Conservation (phyloP, 179 eudicot species). For the Spergularia azorica region DNA sequence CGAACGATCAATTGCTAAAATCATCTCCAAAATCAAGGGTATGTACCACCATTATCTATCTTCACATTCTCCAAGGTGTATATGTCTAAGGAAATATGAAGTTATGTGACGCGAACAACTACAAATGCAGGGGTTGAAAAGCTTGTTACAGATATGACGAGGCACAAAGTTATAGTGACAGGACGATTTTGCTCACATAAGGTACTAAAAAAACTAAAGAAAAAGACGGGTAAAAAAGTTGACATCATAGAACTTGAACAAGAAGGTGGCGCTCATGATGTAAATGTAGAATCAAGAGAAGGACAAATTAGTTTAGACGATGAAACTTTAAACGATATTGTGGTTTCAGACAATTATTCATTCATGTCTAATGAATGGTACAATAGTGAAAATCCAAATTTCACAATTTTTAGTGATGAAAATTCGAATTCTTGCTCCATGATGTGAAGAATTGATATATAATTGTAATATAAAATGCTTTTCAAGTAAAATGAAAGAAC, state of each 20-base stretch:
- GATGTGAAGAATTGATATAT: slow-evolving; percentile 36
- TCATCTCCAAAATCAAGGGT: slow-evolving; percentile 71
- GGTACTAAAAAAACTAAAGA: slow-evolving; percentile 56
- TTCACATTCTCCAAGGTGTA: not conserved
- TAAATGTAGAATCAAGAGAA: not conserved
- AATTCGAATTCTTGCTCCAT: slow-evolving; percentile 61
- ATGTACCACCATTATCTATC: not conserved
- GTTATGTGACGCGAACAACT: not conserved
- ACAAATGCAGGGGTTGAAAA: slow-evolving; percentile 56
- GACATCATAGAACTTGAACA: slow-evolving; percentile 33
- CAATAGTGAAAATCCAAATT: slow-evolving; percentile 24
- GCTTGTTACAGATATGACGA: slow-evolving; percentile 55
- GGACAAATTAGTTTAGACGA: not conserved
- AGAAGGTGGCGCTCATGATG: slow-evolving; percentile 5
- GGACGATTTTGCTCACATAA: slow-evolving; percentile 56
- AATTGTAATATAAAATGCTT: too few relatives aligned
- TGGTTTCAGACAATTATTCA: not conserved
- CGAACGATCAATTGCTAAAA: slow-evolving; percentile 64
- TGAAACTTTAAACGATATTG: not conserved
- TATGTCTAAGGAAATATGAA: not conserved
- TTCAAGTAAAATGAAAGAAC: too few relatives aligned
- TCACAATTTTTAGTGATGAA: slow-evolving; percentile 63
- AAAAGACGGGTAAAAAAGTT: slow-evolving; percentile 60
- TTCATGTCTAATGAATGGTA: not conserved
- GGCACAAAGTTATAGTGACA: slow-evolving; percentile 43